These are phyloP conservation scores for Erysimum pusillum DNA, from an alignment of 441 rosid species.

Conservation along the genomic window DNA sequence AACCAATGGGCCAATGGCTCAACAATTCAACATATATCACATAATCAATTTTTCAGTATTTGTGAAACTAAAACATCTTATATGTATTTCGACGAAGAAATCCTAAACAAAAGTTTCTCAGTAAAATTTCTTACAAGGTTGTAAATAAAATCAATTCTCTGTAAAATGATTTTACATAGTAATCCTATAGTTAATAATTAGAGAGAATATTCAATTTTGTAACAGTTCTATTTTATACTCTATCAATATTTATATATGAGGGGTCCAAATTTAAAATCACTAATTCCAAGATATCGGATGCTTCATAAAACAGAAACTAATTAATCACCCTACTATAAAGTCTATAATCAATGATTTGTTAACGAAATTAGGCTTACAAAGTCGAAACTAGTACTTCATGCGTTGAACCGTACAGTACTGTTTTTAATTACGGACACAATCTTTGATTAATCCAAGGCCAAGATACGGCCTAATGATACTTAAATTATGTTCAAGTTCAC, in stretches of 20 bases:
- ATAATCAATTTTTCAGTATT: neutral
- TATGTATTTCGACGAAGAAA: no score
- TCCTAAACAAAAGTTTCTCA: no score
- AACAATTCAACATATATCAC: neutral
- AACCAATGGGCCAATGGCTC: constrained; percentile 20
- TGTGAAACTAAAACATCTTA: no score
- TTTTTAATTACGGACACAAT: constrained; percentile 38
- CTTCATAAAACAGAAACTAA: constrained; percentile 40
- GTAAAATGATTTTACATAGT: neutral
- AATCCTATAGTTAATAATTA: neutral
- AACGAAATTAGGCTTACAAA: constrained; percentile 25
- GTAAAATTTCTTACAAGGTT: neutral
- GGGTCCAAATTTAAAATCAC: constrained; percentile 15
- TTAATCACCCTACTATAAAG: constrained; percentile 34
- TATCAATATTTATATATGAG: neutral
- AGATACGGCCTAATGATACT: constrained; percentile 40
- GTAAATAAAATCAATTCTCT: neutral
- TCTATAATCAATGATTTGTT: constrained; percentile 42
- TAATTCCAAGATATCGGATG: constrained; percentile 44
- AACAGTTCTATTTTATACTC: neutral
- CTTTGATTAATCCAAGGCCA: constrained; percentile 48
- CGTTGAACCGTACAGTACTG: constrained; percentile 46
- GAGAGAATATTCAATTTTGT: neutral
- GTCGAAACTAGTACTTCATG: constrained; percentile 42
- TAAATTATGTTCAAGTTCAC: constrained; percentile 38